Evolutionary conservation across 1,139 yeast species (phyloP).

Genomic region (Candida sp.): DNA sequence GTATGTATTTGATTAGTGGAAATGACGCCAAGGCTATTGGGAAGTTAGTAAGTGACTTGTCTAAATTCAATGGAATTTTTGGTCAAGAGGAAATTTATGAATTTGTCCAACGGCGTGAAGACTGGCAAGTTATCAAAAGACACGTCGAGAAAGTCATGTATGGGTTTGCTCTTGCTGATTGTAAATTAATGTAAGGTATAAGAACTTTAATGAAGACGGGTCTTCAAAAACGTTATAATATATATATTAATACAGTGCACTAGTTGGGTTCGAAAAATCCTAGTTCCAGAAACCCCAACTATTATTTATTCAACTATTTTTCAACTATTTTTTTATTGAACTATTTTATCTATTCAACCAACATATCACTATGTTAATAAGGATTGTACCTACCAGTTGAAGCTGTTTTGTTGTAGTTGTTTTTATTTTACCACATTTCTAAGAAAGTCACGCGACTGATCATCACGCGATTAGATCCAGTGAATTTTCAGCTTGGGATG

Average conservation of each 20-base stretch:
- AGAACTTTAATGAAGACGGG: not conserved
- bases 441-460: not conserved
- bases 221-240: not conserved
- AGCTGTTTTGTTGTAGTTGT: not conserved
- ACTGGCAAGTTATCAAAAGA: conserved; percentile 73
- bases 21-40: conserved; percentile 84
- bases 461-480: not conserved
- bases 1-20: conserved; percentile 72
- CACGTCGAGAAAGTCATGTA: conserved; percentile 96
- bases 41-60: conserved; percentile 74
- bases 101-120: conserved; percentile 83
- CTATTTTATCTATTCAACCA: too few species aligned
- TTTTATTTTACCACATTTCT: not conserved
- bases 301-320: too few species aligned
- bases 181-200: conserved; percentile 38
- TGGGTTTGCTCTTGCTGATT: conserved; percentile 75
- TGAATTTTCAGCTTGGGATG: not conserved
- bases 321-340: too few species aligned
- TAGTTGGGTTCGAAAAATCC: too few species aligned
- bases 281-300: too few species aligned
- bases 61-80: conserved; percentile 85
- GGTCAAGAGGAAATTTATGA: conserved; percentile 92
- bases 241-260: too few species aligned
- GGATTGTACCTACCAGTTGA: too few species aligned
- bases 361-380: too few species aligned